Evolutionary conservation across 495 filamentous ascomycete genomes (phyloP).

Genomic region (Podospora pseudopauciseta): DNA sequence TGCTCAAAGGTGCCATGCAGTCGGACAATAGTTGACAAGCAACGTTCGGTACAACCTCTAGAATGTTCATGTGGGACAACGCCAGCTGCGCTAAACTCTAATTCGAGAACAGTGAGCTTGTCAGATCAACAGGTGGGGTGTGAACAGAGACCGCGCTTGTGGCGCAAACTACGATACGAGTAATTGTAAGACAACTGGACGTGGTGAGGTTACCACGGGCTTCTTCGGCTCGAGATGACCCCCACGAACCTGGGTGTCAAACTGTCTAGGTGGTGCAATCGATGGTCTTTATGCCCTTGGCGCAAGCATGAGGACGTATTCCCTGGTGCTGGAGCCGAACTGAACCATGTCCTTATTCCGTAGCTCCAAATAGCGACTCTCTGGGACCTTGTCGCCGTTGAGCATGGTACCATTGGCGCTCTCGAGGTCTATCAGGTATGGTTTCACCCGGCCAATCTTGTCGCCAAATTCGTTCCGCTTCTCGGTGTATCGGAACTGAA

Average conservation of each 20-base stretch:
- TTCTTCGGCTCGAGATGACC: conserved; percentile 11
- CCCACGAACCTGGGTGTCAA: neutral
- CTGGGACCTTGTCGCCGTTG: conserved; percentile 69
- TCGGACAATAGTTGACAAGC: neutral
- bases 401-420: conserved; percentile 87
- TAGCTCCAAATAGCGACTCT: conserved; percentile 78
- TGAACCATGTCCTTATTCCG: conserved; percentile 81
- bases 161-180: conserved; percentile 4
- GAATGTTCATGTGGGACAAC: neutral
- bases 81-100: neutral
- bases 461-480: conserved; percentile 85
- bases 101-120: neutral
- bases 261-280: too few relatives aligned
- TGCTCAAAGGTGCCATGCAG: neutral
- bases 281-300: conserved; percentile 27
- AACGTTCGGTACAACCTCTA: neutral
- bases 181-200: neutral
- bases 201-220: neutral
- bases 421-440: conserved; percentile 90
- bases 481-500: conserved; percentile 85
- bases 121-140: neutral
- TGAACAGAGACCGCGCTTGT: neutral
- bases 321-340: conserved; percentile 82
- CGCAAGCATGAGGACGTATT: conserved; percentile 78
- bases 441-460: conserved; percentile 73